A percentile compares a stretch with the other conserved stretches of the same genome.
Conservation (phyloP, 192 early-diverging fungal species). For the Gaertneriomyces sp. region DNA sequence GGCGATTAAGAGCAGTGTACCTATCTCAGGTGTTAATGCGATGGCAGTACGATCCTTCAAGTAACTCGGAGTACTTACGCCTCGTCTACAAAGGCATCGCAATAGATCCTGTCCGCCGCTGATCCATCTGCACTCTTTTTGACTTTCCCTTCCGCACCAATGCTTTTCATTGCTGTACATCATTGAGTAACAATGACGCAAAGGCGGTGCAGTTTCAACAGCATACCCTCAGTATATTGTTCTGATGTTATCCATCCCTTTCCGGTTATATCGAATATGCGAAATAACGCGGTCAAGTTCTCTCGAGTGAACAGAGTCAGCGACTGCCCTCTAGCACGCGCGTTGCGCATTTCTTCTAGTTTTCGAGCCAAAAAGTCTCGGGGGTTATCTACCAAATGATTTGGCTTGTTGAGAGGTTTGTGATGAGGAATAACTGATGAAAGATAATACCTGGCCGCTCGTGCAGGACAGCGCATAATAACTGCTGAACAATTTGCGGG, state of each 20-base stretch:
- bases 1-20: too few species aligned
- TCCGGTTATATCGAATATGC: slow-evolving; percentile 44
- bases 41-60: too few species aligned
- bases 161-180: slow-evolving; percentile 3
- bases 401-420: neutral
- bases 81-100: slow-evolving; percentile 40
- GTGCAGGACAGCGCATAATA: slow-evolving; percentile 32
- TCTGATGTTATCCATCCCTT: slow-evolving; percentile 43
- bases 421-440: neutral
- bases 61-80: slow-evolving; percentile 5
- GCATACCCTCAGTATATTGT: slow-evolving; percentile 40
- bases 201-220: neutral
- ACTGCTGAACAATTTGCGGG: slow-evolving; percentile 35
- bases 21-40: too few species aligned
- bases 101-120: slow-evolving; percentile 27
- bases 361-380: slow-evolving; percentile 43
- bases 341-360: slow-evolving; percentile 40
- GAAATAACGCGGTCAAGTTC: slow-evolving; percentile 43
- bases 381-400: slow-evolving; percentile 33
- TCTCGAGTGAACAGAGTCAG: slow-evolving; percentile 39
- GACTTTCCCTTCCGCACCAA: neutral
- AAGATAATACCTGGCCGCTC: slow-evolving; percentile 34
- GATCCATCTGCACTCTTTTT: slow-evolving; percentile 11
- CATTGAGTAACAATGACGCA: neutral
- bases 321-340: slow-evolving; percentile 41